A percentile compares a stretch with the other conserved stretches of the same genome.
These are phyloP conservation scores for Candida corydali DNA, from an alignment of 805 yeast genomes.

Conservation along the genomic window DNA sequence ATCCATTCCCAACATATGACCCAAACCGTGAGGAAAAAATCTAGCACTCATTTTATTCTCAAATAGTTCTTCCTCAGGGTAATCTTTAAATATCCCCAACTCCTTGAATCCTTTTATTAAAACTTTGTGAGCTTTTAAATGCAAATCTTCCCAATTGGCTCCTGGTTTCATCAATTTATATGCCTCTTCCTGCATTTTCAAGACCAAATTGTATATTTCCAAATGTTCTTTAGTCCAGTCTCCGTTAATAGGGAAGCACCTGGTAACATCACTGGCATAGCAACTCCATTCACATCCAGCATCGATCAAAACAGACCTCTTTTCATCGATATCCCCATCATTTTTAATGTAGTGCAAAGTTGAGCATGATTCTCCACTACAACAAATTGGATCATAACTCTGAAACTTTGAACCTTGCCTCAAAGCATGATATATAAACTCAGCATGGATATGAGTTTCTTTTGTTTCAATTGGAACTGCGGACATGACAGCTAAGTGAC, in stretches of 20 bases:
- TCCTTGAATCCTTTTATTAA: constrained; percentile 65
- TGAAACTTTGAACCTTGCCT: constrained; percentile 89
- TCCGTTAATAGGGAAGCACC: constrained; percentile 91
- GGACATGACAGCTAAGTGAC: constrained; percentile 89
- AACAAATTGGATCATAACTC: constrained; percentile 93
- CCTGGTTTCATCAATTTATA: constrained; percentile 79
- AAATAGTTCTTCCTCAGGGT: constrained; percentile 59
- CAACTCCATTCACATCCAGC: constrained; percentile 98
- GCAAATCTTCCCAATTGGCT: constrained; percentile 79
- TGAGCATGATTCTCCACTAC: constrained; percentile 88
- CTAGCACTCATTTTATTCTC: constrained; percentile 67
- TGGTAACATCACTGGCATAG: constrained; percentile 90
- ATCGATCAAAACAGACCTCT: constrained; percentile 74
- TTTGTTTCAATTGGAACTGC: constrained; percentile 82
- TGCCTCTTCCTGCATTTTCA: constrained; percentile 74
- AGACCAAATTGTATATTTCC: constrained; percentile 73
- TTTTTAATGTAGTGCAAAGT: constrained; percentile 87
- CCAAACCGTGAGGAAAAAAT: constrained; percentile 94
- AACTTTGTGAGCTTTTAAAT: constrained; percentile 72
- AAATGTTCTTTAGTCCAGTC: constrained; percentile 86
- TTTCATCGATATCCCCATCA: constrained; percentile 52
- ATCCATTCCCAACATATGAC: constrained; percentile 91
- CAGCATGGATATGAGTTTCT: constrained; percentile 94
- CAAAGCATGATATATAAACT: constrained; percentile 86
- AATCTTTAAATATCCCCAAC: constrained; percentile 72